These are phyloP conservation scores for Saxophila tyrrhenica DNA, from an alignment of 495 filamentous ascomycete species.

Conservation along the genomic window DNA sequence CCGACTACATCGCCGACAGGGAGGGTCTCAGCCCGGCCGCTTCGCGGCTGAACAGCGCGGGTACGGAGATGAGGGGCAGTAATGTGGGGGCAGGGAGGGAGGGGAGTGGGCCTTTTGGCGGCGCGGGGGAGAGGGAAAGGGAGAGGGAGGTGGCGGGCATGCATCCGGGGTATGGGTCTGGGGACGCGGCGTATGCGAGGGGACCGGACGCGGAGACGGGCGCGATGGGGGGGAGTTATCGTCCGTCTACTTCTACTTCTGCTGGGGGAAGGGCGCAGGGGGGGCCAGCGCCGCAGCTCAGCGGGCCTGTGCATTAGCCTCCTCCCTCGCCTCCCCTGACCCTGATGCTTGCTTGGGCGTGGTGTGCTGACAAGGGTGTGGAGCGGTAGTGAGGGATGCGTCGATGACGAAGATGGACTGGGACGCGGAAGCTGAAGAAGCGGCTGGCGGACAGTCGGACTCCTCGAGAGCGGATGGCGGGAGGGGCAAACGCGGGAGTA, in stretches of 20 bases:
- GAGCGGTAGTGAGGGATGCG: background rate
- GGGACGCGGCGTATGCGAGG: background rate
- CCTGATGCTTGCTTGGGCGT: too few species aligned
- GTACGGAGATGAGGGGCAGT: background rate
- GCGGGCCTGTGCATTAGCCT: background rate
- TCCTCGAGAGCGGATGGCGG: too few species aligned
- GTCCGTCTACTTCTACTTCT: background rate
- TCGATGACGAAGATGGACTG: background rate
- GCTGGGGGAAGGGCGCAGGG: too few species aligned
- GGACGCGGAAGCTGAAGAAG: background rate
- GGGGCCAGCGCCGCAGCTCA: background rate
- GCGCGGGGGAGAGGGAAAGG: too few species aligned
- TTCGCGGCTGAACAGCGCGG: background rate
- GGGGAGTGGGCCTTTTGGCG: too few species aligned
- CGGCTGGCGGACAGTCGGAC: too few species aligned
- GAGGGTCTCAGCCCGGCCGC: background rate
- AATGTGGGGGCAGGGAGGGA: background rate
- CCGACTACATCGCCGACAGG: background rate
- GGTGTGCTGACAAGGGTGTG: background rate
- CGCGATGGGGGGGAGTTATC: background rate
- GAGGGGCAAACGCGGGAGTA: too few species aligned
- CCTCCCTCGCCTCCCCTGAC: too few species aligned
- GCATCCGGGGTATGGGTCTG: background rate
- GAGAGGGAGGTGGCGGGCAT: background rate
- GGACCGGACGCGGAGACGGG: background rate